Conservation (phyloP, 73 alveolate species). For the Breviolum minutum region DNA sequence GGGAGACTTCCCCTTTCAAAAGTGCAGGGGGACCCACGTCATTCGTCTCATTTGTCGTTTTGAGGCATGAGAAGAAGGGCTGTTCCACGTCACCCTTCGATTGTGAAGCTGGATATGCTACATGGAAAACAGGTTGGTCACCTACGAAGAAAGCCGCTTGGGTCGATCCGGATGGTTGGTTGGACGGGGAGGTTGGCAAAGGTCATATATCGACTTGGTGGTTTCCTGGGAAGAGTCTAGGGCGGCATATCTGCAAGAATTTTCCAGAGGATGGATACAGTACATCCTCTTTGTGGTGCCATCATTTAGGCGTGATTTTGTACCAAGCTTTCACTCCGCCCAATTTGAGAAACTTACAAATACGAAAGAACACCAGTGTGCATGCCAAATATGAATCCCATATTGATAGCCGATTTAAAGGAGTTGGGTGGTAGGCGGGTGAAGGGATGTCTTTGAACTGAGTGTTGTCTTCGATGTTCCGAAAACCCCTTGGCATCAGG, state of each 20-base stretch:
- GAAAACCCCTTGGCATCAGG: neutral
- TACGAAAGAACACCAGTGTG: too few species aligned
- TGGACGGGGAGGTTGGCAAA: too few species aligned
- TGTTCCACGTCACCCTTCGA: conserved; percentile 9
- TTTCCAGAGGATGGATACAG: neutral
- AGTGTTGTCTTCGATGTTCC: neutral
- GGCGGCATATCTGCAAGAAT: neutral
- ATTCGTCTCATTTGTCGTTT: too few species aligned
- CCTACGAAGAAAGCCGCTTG: neutral
- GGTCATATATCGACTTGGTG: too few species aligned
- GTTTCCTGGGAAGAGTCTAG: neutral
- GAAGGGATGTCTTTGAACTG: too few species aligned
- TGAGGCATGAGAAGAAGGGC: conserved; percentile 5
- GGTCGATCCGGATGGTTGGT: neutral
- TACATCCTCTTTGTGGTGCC: neutral
- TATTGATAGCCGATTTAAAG: too few species aligned
- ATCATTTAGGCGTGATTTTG: neutral
- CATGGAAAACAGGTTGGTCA: conserved; percentile 39
- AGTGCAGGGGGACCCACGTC: too few species aligned
- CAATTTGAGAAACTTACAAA: too few species aligned
- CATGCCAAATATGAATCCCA: too few species aligned
- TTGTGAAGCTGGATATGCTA: conserved; percentile 30
- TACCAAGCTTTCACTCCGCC: neutral
- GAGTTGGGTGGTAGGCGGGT: too few species aligned
- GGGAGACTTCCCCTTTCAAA: too few species aligned